Evolutionary conservation across 177 flowering plant genomes (phyloP).

Genomic region (Vitis hybrid): DNA sequence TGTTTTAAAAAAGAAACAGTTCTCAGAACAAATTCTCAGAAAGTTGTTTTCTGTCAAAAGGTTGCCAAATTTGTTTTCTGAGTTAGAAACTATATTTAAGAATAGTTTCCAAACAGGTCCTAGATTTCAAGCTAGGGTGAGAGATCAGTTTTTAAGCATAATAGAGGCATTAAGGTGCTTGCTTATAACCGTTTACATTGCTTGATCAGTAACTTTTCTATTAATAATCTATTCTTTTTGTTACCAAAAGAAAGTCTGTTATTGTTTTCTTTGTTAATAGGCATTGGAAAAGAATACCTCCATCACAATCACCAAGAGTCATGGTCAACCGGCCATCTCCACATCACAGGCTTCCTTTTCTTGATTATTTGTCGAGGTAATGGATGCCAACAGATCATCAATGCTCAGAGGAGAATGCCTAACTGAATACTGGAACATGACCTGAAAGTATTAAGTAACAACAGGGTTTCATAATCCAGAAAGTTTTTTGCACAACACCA

Average conservation of each 20-base stretch:
- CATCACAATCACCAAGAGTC: neutral
- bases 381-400: conserved; percentile 65
- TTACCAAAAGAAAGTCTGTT: neutral
- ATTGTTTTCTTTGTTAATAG: neutral
- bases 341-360: conserved; percentile 39
- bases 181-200: no score
- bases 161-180: no score
- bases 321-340: conserved; percentile 59
- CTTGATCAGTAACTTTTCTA: no score
- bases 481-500: neutral
- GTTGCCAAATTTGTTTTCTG: no score
- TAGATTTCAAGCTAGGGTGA: no score
- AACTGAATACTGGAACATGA: conserved; percentile 71
- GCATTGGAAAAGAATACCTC: neutral
- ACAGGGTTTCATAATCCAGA: neutral
- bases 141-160: no score
- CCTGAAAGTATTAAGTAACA: conserved; percentile 40
- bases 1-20: no score
- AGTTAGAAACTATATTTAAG: no score
- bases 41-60: no score
- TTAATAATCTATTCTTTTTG: no score
- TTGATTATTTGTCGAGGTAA: conserved; percentile 36
- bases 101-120: no score
- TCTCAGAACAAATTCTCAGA: no score
- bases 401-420: conserved; percentile 77